These are phyloP conservation scores for Blastobotrys attinorum DNA, from an alignment of 805 yeast species.

Conservation along the genomic window DNA sequence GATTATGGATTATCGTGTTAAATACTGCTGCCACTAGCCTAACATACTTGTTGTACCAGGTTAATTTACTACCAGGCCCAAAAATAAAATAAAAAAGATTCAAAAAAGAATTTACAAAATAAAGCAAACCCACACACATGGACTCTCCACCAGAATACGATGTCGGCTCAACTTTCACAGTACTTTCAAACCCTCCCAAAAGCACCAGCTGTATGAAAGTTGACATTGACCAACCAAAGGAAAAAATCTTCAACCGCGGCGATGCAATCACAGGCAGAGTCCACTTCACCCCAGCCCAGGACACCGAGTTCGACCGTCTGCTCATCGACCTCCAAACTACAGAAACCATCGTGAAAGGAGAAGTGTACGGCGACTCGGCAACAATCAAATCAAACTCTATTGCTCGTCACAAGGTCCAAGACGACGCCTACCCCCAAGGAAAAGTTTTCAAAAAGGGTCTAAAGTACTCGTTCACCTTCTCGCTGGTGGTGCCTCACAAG, in stretches of 20 bases:
- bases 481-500: conserved; percentile 10
- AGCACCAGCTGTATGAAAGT: background rate
- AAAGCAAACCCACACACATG: background rate
- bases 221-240: background rate
- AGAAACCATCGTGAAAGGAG: conserved; percentile 8
- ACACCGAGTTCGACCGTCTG: conserved; percentile 2
- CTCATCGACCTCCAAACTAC: conserved; percentile 8
- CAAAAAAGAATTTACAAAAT: background rate
- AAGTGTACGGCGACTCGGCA: conserved; percentile 2
- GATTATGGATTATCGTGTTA: no score
- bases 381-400: conserved; percentile 4
- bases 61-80: no score
- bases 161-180: background rate
- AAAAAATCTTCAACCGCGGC: conserved; percentile 4
- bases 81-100: background rate
- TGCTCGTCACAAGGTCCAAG: conserved; percentile 5
- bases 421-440: conserved; percentile 9
- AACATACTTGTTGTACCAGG: no score
- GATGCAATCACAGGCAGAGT: conserved; percentile 13
- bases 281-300: conserved; percentile 7
- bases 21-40: no score
- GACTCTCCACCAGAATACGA: background rate
- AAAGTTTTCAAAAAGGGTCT: conserved; percentile 9
- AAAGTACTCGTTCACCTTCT: conserved; percentile 11
- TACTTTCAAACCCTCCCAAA: background rate